Percentiles rank a stretch among this genome's conserved stretches.
phyloP scores from a whole-genome alignment of 1,284 basidiomycete species.

The Sporisorium scitamineum region DNA sequence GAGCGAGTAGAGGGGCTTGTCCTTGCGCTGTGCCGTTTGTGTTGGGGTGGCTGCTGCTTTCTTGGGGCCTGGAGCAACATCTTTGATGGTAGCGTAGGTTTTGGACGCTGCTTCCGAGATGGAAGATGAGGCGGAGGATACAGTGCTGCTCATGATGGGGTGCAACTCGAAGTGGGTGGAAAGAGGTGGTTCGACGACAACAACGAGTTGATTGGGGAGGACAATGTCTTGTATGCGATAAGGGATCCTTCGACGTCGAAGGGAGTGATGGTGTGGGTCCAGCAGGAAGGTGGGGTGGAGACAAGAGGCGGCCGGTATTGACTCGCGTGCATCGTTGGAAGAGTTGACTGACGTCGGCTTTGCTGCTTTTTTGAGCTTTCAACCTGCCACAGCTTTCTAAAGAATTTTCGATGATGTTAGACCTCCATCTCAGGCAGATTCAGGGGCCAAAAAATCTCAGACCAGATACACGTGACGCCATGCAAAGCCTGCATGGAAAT shows the following conservation, averaged over 20 bases:
- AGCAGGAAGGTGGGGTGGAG: not conserved
- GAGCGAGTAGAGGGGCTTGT: slow-evolving; percentile 63
- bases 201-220: not conserved
- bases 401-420: not conserved
- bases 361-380: slow-evolving; percentile 8
- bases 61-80: slow-evolving; percentile 35
- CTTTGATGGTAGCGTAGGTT: slow-evolving; percentile 37
- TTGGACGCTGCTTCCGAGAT: slow-evolving; percentile 32
- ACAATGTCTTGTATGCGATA: not conserved
- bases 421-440: no score
- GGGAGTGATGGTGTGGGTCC: not conserved
- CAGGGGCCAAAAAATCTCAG: not conserved
- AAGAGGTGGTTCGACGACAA: not conserved
- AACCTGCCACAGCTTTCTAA: not conserved
- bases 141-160: slow-evolving; percentile 30
- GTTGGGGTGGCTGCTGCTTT: slow-evolving; percentile 38
- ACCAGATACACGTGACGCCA: slow-evolving; percentile 28
- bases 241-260: not conserved
- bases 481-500: no score
- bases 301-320: slow-evolving; percentile 13
- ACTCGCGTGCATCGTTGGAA: slow-evolving; percentile 7
- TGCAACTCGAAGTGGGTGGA: not conserved
- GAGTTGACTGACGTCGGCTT: slow-evolving; percentile 10
- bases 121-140: slow-evolving; percentile 24
- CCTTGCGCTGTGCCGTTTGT: slow-evolving; percentile 50